A percentile compares a stretch with the other conserved stretches of the same genome.
Evolutionary conservation across 306 rosid species (phyloP).

Genomic region (Cucumis sativus): Cucumber_9930_V3 NC_026656.2:6132001-6132500

Average conservation of each 20-base stretch:
- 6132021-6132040: constrained; percentile 48
- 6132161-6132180: constrained; percentile 29
- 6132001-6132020: constrained; percentile 54
- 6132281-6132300: constrained; percentile 55
- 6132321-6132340: constrained; percentile 45
- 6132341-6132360: constrained; percentile 37
- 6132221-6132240: constrained; percentile 72
- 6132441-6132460: constrained; percentile 21
- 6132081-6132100: constrained; percentile 64
- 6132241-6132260: constrained; percentile 80
- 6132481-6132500: neutral
- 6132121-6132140: neutral
- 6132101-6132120: neutral
- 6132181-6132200: constrained; percentile 81
- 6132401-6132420: constrained; percentile 43
- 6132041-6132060: constrained; percentile 35
- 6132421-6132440: constrained; percentile 36
- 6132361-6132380: constrained; percentile 32
- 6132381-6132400: constrained; percentile 53
- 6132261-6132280: constrained; percentile 48
- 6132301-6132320: constrained; percentile 44
- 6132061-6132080: constrained; percentile 44
- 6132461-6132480: neutral
- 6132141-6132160: neutral
- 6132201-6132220: constrained; percentile 67